Percentiles rank a stretch among this genome's conserved stretches.
Evolutionary conservation across 768 basidiomycete genomes (phyloP).

Genomic region (Clathrus columnatus): DNA sequence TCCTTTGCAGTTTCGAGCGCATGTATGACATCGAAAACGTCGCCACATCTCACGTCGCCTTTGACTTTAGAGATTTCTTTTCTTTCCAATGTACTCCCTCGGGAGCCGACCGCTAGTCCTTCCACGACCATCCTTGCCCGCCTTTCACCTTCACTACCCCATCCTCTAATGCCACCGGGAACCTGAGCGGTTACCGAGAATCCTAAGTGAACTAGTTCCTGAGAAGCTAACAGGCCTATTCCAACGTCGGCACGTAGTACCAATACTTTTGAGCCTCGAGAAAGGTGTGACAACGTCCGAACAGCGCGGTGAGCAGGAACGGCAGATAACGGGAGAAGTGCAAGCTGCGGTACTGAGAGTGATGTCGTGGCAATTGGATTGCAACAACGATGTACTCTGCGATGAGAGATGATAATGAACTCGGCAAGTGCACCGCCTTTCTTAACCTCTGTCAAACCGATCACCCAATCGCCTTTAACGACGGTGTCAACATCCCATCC

Average conservation of each 20-base stretch:
- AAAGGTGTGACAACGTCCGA: conserved; percentile 43
- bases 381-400: conserved; percentile 65
- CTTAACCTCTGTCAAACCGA: conserved; percentile 67
- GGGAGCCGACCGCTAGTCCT: conserved; percentile 32
- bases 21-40: conserved; percentile 9
- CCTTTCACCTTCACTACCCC: conserved; percentile 44
- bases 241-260: conserved; percentile 71
- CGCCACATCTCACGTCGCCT: conserved; percentile 10
- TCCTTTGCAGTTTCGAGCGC: not conserved
- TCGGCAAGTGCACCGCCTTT: conserved; percentile 90
- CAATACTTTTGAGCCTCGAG: conserved; percentile 37
- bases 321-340: conserved; percentile 70
- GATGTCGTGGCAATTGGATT: conserved; percentile 22
- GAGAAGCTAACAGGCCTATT: conserved; percentile 64
- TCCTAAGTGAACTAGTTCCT: conserved; percentile 62
- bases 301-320: conserved; percentile 78
- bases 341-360: conserved; percentile 59
- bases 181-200: conserved; percentile 73
- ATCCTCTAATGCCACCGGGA: conserved; percentile 21
- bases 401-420: conserved; percentile 76
- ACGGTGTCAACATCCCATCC: conserved; percentile 70
- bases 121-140: conserved; percentile 40
- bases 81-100: conserved; percentile 7
- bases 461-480: conserved; percentile 78
- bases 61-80: not conserved